These are phyloP conservation scores for Fagus crenata DNA, from an alignment of 306 rosid species.

Conservation along the genomic window DNA sequence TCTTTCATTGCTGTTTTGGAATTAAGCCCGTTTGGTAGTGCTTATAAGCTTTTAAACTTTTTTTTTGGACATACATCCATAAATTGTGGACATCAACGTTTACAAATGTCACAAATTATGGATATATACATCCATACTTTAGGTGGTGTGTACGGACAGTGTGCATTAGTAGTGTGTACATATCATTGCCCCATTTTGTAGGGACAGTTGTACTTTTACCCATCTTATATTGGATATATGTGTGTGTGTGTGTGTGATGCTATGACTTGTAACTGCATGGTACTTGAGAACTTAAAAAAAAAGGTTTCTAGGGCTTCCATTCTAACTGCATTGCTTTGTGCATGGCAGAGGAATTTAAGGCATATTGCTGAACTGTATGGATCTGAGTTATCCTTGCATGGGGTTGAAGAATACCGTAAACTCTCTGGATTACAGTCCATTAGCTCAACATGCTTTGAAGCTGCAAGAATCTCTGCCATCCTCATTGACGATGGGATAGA, in stretches of 20 bases:
- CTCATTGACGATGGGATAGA: conserved; percentile 84
- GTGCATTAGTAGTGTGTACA: no score
- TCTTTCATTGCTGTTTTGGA: neutral
- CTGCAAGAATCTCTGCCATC: conserved; percentile 65
- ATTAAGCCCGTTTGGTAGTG: neutral
- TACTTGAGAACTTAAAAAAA: neutral
- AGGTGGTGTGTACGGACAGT: no score
- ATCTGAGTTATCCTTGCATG: conserved; percentile 50
- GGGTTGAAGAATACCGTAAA: conserved; percentile 65
- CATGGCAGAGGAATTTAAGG: conserved; percentile 69
- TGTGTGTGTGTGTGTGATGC: neutral
- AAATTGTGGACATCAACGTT: no score
- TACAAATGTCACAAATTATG: no score
- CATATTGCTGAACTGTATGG: conserved; percentile 72
- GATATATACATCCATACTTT: no score
- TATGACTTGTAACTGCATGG: neutral
- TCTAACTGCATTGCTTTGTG: neutral
- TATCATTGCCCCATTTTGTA: neutral
- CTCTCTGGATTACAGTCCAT: conserved; percentile 60
- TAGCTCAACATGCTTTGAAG: conserved; percentile 66
- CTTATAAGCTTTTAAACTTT: no score
- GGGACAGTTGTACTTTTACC: neutral
- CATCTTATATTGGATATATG: no score
- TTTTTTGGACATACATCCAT: no score
- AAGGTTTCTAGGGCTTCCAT: neutral